A percentile compares a stretch with the other conserved stretches of the same genome.
Conservation (phyloP, 176 grass and related monocot genomes). For the Oryza longistaminata region DNA sequence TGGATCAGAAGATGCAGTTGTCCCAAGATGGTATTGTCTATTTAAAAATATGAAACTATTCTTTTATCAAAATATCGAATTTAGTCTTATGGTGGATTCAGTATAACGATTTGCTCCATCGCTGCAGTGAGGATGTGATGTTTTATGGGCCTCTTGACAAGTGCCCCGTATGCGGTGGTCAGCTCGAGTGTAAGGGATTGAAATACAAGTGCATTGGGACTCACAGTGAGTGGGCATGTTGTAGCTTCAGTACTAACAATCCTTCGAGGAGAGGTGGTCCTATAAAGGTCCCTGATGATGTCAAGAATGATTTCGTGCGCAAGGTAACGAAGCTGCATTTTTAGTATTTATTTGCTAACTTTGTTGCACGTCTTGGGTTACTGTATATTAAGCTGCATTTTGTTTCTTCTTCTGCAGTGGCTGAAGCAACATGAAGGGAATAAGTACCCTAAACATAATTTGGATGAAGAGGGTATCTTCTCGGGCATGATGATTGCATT, state of each 20-base stretch:
- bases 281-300: slow-evolving; percentile 54
- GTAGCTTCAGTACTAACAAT: slow-evolving; percentile 43
- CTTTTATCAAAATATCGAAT: background rate
- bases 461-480: slow-evolving; percentile 50
- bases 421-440: slow-evolving; percentile 49
- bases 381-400: background rate
- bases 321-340: slow-evolving; percentile 42
- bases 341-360: background rate
- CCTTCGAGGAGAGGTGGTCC: slow-evolving; percentile 41
- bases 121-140: slow-evolving; percentile 70
- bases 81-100: background rate
- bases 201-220: slow-evolving; percentile 59
- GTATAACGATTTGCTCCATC: background rate
- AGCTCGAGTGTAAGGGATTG: slow-evolving; percentile 58
- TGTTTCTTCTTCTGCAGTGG: slow-evolving; percentile 55
- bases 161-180: slow-evolving; percentile 59
- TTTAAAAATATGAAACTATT: background rate
- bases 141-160: slow-evolving; percentile 71
- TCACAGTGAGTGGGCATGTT: slow-evolving; percentile 66
- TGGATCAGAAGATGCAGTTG: slow-evolving; percentile 64
- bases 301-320: slow-evolving; percentile 42
- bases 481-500: slow-evolving; percentile 65
- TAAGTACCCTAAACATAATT: slow-evolving; percentile 44
- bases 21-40: slow-evolving; percentile 59
- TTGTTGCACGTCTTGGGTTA: background rate